These are phyloP conservation scores for Pterocarpus macrocarpus DNA, from an alignment of 306 rosid species.

Conservation along the genomic window DNA sequence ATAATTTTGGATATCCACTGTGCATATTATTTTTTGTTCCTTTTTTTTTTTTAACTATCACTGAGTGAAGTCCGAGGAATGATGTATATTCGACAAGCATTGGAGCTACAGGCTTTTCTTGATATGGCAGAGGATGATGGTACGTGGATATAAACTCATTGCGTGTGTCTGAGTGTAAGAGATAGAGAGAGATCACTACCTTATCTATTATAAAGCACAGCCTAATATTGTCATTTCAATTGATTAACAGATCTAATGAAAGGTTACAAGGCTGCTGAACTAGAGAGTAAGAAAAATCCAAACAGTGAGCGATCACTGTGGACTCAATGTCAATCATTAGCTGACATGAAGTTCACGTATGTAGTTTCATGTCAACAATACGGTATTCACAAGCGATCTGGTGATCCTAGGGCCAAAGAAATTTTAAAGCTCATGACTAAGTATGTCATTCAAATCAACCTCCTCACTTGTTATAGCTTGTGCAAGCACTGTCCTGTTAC, in stretches of 20 bases:
- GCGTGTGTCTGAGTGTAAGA: not conserved
- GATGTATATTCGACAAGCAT: constrained; percentile 96
- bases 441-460: constrained; percentile 54
- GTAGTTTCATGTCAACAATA: constrained; percentile 95
- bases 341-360: constrained; percentile 90
- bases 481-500: constrained; percentile 33
- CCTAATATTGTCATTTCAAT: constrained; percentile 41
- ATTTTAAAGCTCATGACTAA: constrained; percentile 87
- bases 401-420: constrained; percentile 80
- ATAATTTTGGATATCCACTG: constrained; percentile 37
- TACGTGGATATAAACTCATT: constrained; percentile 50
- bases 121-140: constrained; percentile 93
- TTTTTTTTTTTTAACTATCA: constrained; percentile 36
- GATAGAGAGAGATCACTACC: not conserved
- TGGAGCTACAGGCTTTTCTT: constrained; percentile 97
- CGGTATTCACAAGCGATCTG: constrained; percentile 88
- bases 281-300: constrained; percentile 59
- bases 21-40: not conserved
- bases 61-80: constrained; percentile 82
- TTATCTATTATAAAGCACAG: constrained; percentile 18
- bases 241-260: constrained; percentile 70
- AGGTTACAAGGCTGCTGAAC: constrained; percentile 95
- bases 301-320: constrained; percentile 69
- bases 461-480: constrained; percentile 38
- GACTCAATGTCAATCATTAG: constrained; percentile 87